Conservation (phyloP, 371 early-diverging fungal species). For the Dentiscutata heterogama region DNA sequence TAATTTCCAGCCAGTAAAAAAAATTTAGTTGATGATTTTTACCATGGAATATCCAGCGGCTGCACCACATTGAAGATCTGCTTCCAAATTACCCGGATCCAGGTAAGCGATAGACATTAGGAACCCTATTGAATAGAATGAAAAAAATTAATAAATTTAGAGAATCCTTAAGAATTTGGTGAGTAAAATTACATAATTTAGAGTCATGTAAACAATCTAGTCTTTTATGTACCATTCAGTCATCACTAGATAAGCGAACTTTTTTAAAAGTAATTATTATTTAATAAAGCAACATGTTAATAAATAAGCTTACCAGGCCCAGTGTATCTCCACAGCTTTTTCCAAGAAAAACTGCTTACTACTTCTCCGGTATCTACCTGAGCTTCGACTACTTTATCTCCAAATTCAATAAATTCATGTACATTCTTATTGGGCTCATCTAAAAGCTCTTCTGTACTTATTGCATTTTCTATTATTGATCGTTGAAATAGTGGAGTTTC, state of each 20-base stretch:
- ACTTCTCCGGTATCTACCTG: constrained; percentile 39
- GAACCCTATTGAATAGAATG: constrained; percentile 36
- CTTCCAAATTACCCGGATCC: constrained; percentile 81
- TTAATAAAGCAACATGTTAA: background rate
- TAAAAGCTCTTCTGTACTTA: too few relatives aligned
- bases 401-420: background rate
- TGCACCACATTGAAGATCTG: constrained; percentile 77
- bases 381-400: constrained; percentile 22
- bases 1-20: background rate
- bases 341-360: constrained; percentile 52
- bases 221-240: background rate
- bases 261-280: background rate
- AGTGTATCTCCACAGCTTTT: constrained; percentile 60
- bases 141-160: background rate
- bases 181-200: background rate
- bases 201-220: background rate
- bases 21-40: background rate
- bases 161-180: too few relatives aligned
- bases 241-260: background rate
- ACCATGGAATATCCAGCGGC: constrained; percentile 63
- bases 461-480: too few relatives aligned
- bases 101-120: constrained; percentile 76
- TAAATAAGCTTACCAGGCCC: constrained; percentile 68
- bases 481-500: too few relatives aligned
- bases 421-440: background rate